phyloP scores from a whole-genome alignment of 1,284 basidiomycete genomes.

The Amylostereum areolatum region DNA sequence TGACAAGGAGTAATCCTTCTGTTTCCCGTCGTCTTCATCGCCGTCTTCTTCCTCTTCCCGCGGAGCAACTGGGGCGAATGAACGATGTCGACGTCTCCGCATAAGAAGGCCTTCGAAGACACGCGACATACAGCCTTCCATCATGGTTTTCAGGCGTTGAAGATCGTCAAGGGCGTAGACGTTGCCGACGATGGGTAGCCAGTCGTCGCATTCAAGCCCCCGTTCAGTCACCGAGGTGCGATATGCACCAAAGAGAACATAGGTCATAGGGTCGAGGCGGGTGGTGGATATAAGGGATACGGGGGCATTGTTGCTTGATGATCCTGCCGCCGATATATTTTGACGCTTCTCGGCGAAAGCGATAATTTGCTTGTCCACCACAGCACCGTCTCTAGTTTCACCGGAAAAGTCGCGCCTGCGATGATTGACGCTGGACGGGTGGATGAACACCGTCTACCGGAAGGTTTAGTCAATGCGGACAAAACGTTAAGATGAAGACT shows the following conservation, averaged over 20 bases:
- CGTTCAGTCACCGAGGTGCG: conserved; percentile 61
- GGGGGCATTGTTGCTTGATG: conserved; percentile 38
- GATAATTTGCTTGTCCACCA: conserved; percentile 74
- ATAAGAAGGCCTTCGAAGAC: conserved; percentile 86
- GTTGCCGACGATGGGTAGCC: conserved; percentile 84
- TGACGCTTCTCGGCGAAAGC: conserved; percentile 85
- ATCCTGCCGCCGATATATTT: conserved; percentile 51
- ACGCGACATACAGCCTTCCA: conserved; percentile 85
- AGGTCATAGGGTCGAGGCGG: conserved; percentile 84
- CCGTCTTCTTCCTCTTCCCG: conserved; percentile 58
- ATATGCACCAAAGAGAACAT: conserved; percentile 90
- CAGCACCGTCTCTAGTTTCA: conserved; percentile 30
- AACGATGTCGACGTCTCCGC: conserved; percentile 28
- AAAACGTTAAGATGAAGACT: conserved; percentile 3
- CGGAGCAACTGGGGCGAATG: conserved; percentile 31
- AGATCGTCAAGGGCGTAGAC: conserved; percentile 79
- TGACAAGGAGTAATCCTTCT: conserved; percentile 48
- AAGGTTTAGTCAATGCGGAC: conserved; percentile 8
- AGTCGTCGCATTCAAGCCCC: conserved; percentile 84
- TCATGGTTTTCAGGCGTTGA: conserved; percentile 74
- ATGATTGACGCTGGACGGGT: conserved; percentile 85
- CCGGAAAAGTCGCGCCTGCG: conserved; percentile 53
- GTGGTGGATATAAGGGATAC: conserved; percentile 81
- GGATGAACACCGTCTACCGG: conserved; percentile 64
- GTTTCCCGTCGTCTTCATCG: conserved; percentile 45